Evolutionary conservation across 2,329 filamentous ascomycete species (phyloP).

Genomic region (Hymenoscyphus fraxineus): DNA sequence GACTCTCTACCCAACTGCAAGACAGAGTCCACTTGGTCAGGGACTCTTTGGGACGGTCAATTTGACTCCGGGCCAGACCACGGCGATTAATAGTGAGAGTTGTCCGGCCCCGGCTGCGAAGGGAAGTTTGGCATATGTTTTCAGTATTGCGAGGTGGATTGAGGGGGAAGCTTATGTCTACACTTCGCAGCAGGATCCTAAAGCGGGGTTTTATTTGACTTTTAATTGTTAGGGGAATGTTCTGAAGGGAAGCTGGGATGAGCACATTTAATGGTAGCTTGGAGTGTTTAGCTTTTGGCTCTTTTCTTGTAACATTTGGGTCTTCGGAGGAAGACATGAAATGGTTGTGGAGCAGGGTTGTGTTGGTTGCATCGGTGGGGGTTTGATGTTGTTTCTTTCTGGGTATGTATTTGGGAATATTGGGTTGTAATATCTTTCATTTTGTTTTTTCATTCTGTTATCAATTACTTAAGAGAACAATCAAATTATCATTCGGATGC

Average conservation of each 20-base stretch:
- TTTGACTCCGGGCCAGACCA: slow-evolving; percentile 8
- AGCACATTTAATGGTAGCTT: neutral
- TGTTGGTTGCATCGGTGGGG: no score
- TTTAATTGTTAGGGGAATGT: slow-evolving; percentile 7
- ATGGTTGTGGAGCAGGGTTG: no score
- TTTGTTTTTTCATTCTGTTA: no score
- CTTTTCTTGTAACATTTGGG: no score
- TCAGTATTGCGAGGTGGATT: slow-evolving; percentile 17
- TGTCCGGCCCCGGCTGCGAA: slow-evolving; percentile 16
- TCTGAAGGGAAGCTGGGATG: neutral
- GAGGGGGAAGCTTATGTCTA: slow-evolving; percentile 17
- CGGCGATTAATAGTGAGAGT: slow-evolving; percentile 19
- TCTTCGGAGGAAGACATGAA: no score
- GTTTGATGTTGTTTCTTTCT: no score
- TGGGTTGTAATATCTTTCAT: no score
- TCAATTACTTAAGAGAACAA: no score
- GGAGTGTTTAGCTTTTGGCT: no score
- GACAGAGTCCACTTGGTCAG: slow-evolving; percentile 38
- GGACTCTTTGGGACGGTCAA: slow-evolving; percentile 33
- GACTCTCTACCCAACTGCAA: slow-evolving; percentile 12
- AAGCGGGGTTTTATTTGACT: slow-evolving; percentile 8
- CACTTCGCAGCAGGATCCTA: slow-evolving; percentile 29
- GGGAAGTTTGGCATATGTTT: slow-evolving; percentile 19
- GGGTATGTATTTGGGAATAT: no score
- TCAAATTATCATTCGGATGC: no score